Percentiles rank a stretch among this genome's conserved stretches.
phyloP scores from a whole-genome alignment of 2,329 filamentous ascomycete genomes.

The Aspergillus fumigatus region DNA sequence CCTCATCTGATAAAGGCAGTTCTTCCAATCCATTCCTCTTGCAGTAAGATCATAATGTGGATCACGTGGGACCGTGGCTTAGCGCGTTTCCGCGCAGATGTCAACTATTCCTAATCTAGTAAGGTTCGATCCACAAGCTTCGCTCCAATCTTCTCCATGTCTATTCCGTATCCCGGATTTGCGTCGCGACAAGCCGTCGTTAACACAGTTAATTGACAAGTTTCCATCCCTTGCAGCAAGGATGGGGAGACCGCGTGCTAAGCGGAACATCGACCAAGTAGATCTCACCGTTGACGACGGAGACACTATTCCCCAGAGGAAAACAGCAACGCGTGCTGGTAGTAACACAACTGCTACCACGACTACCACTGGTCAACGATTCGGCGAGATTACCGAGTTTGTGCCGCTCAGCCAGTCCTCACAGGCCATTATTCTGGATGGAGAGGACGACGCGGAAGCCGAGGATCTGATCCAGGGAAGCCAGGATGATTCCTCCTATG shows the following conservation, averaged over 20 bases:
- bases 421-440: slow-evolving; percentile 21
- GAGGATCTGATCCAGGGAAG: slow-evolving; percentile 27
- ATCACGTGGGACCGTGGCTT: slow-evolving; percentile 15
- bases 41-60: slow-evolving; percentile 21
- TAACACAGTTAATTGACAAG: not conserved
- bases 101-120: slow-evolving; percentile 3
- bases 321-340: slow-evolving; percentile 8
- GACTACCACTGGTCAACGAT: slow-evolving; percentile 20
- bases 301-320: slow-evolving; percentile 1
- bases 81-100: slow-evolving; percentile 1
- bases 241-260: slow-evolving; percentile 15
- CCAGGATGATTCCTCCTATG: slow-evolving; percentile 33
- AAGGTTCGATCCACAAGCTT: not conserved
- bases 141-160: not conserved
- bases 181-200: not conserved
- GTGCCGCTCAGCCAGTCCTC: slow-evolving; percentile 29
- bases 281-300: slow-evolving; percentile 25
- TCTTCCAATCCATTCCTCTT: slow-evolving; percentile 14
- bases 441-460: slow-evolving; percentile 36
- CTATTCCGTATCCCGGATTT: not conserved
- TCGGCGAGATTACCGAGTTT: slow-evolving; percentile 25
- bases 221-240: not conserved
- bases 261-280: slow-evolving; percentile 21
- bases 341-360: not conserved
- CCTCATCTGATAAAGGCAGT: slow-evolving; percentile 11